These are phyloP conservation scores for Colletotrichum shisoi DNA, from an alignment of 2,329 filamentous ascomycete species.

Conservation along the genomic window DNA sequence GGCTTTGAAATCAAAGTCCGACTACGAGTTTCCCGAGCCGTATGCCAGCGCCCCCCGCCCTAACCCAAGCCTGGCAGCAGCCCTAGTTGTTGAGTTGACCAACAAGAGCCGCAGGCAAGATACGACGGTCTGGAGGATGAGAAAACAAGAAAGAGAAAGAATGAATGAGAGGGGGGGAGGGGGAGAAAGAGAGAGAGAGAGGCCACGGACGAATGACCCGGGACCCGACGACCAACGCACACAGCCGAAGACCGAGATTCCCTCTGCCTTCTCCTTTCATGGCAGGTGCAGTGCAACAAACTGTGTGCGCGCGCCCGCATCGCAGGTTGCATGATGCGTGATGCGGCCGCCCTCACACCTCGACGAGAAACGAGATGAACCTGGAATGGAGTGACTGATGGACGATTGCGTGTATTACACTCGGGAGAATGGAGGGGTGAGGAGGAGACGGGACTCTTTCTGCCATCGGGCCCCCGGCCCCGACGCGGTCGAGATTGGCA, in stretches of 20 bases:
- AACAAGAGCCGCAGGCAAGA: background rate
- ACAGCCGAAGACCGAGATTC: constrained; percentile 6
- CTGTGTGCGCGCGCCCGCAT: constrained; percentile 32
- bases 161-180: background rate
- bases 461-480: background rate
- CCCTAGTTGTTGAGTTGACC: background rate
- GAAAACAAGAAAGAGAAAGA: background rate
- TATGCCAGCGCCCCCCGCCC: background rate
- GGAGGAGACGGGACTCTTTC: background rate
- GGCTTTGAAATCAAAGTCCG: background rate
- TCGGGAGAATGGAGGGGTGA: background rate
- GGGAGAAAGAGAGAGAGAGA: background rate
- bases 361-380: constrained; percentile 11
- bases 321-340: constrained; percentile 30
- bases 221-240: constrained; percentile 7
- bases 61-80: background rate
- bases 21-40: constrained; percentile 1
- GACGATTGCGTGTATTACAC: background rate
- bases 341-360: constrained; percentile 15
- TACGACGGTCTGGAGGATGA: background rate
- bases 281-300: constrained; percentile 34
- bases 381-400: background rate
- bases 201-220: constrained; percentile 3
- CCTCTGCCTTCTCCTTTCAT: constrained; percentile 6
- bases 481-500: constrained; percentile 3